Evolutionary conservation across 2,329 filamentous ascomycete species (phyloP).

Genomic region (Colletotrichum falcatum): DNA sequence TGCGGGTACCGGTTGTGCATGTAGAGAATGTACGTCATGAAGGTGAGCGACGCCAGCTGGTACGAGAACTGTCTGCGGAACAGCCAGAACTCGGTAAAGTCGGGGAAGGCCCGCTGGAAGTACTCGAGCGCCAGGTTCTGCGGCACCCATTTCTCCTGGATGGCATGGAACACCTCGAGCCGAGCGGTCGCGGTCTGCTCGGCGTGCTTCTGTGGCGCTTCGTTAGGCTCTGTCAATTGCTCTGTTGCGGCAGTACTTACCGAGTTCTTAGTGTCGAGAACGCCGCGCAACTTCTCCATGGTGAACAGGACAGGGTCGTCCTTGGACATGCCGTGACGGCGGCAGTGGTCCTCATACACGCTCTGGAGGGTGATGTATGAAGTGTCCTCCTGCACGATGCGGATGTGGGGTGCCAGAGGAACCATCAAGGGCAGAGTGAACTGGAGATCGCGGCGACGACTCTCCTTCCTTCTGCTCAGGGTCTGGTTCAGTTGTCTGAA

Average conservation of each 20-base stretch:
- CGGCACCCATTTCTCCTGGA: slow-evolving; percentile 94
- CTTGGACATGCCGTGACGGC: slow-evolving; percentile 87
- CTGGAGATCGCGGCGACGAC: slow-evolving; percentile 89
- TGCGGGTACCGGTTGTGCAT: slow-evolving; percentile 97
- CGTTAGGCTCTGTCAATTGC: slow-evolving; percentile 41
- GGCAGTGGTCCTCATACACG: slow-evolving; percentile 96
- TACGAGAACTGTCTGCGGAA: slow-evolving; percentile 98
- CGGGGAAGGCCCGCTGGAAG: slow-evolving; percentile 88
- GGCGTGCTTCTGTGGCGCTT: slow-evolving; percentile 66
- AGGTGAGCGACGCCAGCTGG: slow-evolving; percentile 93
- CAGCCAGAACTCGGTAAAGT: slow-evolving; percentile 95
- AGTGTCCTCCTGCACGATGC: slow-evolving; percentile 94
- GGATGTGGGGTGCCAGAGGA: slow-evolving; percentile 92
- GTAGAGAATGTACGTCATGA: slow-evolving; percentile 98
- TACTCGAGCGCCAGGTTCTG: slow-evolving; percentile 86
- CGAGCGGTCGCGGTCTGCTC: slow-evolving; percentile 80
- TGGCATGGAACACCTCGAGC: slow-evolving; percentile 92
- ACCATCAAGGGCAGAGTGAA: slow-evolving; percentile 98
- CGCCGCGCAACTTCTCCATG: slow-evolving; percentile 89
- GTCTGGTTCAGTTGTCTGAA: slow-evolving; percentile 98
- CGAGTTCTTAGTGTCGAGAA: slow-evolving; percentile 75
- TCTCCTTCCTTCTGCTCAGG: slow-evolving; percentile 93
- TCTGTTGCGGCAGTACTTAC: slow-evolving; percentile 54
- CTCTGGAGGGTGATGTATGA: slow-evolving; percentile 95
- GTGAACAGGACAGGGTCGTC: slow-evolving; percentile 96